These are phyloP conservation scores for Lachancea fermentati DNA, from an alignment of 805 yeast species.

Conservation along the genomic window DNA sequence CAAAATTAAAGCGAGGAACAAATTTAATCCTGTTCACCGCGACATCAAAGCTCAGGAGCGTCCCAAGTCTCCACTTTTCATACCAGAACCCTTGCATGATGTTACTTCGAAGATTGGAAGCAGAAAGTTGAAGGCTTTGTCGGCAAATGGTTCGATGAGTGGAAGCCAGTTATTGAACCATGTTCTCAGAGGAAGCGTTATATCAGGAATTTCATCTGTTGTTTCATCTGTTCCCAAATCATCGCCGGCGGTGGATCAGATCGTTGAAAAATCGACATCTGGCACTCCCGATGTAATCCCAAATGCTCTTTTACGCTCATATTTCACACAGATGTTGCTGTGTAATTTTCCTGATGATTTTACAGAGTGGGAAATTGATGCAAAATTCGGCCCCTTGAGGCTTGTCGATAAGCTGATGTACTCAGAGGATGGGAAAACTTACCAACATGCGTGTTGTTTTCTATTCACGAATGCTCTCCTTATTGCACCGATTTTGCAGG, in stretches of 20 bases:
- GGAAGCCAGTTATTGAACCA: neutral
- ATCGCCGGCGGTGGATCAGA: neutral
- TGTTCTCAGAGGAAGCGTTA: conserved; percentile 9
- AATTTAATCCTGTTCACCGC: no score
- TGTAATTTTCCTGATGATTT: conserved; percentile 17
- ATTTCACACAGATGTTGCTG: conserved; percentile 20
- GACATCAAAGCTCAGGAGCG: no score
- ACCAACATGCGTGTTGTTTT: conserved; percentile 29
- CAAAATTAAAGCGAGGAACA: no score
- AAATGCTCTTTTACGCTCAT: conserved; percentile 23
- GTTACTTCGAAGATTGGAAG: no score
- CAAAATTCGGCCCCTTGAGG: conserved; percentile 33
- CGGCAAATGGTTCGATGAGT: conserved; percentile 5
- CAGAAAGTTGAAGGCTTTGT: conserved; percentile 6
- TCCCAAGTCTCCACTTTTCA: no score
- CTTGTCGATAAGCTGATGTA: conserved; percentile 33
- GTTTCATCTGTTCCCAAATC: conserved; percentile 13
- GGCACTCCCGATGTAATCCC: conserved; percentile 3
- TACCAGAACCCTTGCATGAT: no score
- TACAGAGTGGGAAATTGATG: conserved; percentile 26
- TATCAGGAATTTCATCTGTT: conserved; percentile 13
- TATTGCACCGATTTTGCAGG: conserved; percentile 11
- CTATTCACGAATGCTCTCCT: conserved; percentile 29
- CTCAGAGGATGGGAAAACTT: conserved; percentile 26
- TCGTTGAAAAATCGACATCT: neutral